A percentile compares a stretch with the other conserved stretches of the same genome.
These are phyloP conservation scores for Neurospora sp. DNA, from an alignment of 495 filamentous ascomycete genomes.

Conservation along the genomic window DNA sequence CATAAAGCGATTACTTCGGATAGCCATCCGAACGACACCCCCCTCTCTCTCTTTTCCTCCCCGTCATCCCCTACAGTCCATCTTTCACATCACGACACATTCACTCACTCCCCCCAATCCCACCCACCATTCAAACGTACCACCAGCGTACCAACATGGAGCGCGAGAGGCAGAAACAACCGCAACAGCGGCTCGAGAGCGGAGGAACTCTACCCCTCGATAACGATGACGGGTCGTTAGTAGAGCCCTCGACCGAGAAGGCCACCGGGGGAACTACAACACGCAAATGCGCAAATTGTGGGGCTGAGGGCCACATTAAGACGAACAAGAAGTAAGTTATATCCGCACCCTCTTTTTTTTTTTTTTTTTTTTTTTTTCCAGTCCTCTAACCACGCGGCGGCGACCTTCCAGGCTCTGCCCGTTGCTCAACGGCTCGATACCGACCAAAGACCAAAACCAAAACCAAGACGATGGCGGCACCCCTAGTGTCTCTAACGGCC, in stretches of 20 bases:
- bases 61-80: too few species aligned
- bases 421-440: constrained; percentile 71
- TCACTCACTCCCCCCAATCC: too few species aligned
- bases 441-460: constrained; percentile 53
- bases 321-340: constrained; percentile 82
- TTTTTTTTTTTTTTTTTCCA: too few species aligned
- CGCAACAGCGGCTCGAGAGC: constrained; percentile 30
- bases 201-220: constrained; percentile 22
- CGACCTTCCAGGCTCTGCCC: constrained; percentile 55
- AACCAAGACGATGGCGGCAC: constrained; percentile 35
- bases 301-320: constrained; percentile 92
- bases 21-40: too few species aligned
- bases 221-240: constrained; percentile 32
- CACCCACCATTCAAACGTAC: too few species aligned
- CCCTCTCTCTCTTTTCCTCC: too few species aligned
- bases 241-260: constrained; percentile 40
- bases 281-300: constrained; percentile 93
- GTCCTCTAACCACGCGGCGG: constrained; percentile 23
- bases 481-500: constrained; percentile 21
- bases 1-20: too few species aligned
- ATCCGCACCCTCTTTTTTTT: neutral
- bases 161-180: too few species aligned
- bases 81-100: too few species aligned
- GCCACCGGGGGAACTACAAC: constrained; percentile 61
- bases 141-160: too few species aligned